Base-by-base conservation (phyloP, 345 rosid genomes). In the Murraya paniculata region DNA sequence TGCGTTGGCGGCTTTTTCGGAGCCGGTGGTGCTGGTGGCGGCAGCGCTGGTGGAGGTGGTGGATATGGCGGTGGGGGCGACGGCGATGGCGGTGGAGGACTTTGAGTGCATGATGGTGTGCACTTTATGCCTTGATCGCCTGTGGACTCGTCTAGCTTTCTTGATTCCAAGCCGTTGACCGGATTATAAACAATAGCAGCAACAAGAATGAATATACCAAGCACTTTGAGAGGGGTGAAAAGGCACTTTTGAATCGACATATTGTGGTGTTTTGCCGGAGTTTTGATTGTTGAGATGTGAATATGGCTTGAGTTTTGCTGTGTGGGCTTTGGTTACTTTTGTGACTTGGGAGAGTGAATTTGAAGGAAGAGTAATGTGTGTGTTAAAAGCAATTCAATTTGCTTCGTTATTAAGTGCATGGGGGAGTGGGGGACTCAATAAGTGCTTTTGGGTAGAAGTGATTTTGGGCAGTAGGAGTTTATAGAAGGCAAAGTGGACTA, bases 1-100 rank as follows among this genome's bases (percentile, higher is more conserved):
- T 27, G 6, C 31, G 87, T 73, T 19, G 92, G 89, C 1, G 92
- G 89, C 67, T 80, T 84, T 83, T 86, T 88, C 4, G 84, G 78
- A 10, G 87, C 2, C 0, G 88, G 78, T 0, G 86, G 88, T 0
- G 86, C 55, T 1, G 72, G 80, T 53, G 76, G 68, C 1, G 73
- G 77, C 0, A 80, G 85, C 0, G 79, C 83, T 0, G 87, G 86
- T 7, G 85, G 86, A 4, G 82, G 83, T 5, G 88, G 80, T 2
- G 77, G 64, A 0, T 77, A 83, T 0, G 88, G 82, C 0, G 89
- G 81, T 1, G 86, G 85, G 6, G 81, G 71, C 0, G 82, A 82
- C 0, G 88, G 80, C 2, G 81, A 70, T 2, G 90, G 87, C 0
- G 87, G 81, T 1, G 90, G 88, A 11, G 91, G 83, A 11, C 60